Conservation (phyloP, 805 yeast species). For the Yamadazyma sp. region DNA sequence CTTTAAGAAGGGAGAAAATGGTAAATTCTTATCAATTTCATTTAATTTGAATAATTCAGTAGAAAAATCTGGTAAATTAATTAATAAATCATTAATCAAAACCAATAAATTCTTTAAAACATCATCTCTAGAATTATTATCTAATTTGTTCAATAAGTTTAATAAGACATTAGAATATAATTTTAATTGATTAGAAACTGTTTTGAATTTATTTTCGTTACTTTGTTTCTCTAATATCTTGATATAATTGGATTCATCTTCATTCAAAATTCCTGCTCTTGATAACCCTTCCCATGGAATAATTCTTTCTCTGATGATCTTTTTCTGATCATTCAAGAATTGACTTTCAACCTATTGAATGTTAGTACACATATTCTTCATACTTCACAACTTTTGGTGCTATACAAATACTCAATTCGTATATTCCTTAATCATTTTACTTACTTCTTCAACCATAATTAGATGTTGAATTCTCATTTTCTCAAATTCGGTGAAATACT, state of each 20-base stretch:
- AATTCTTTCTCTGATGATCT: slow-evolving; percentile 70
- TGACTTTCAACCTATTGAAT: slow-evolving; percentile 54
- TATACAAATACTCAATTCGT: neutral
- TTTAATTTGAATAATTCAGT: slow-evolving; percentile 42
- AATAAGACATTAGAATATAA: slow-evolving; percentile 54
- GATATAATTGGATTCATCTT: slow-evolving; percentile 63
- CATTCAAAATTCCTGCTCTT: slow-evolving; percentile 64
- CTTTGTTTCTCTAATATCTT: slow-evolving; percentile 52
- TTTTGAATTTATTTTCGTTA: slow-evolving; percentile 37
- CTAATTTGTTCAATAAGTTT: slow-evolving; percentile 49
- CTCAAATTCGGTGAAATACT: slow-evolving; percentile 4
- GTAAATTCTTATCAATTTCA: slow-evolving; percentile 42
- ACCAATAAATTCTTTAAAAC: slow-evolving; percentile 64
- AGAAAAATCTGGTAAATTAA: slow-evolving; percentile 35
- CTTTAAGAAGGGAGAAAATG: slow-evolving; percentile 51
- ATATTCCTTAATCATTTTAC: neutral
- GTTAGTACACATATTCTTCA: slow-evolving; percentile 2
- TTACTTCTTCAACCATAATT: slow-evolving; percentile 8
- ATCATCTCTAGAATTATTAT: slow-evolving; percentile 51
- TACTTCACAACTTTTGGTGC: neutral
- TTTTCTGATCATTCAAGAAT: slow-evolving; percentile 60
- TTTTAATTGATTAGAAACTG: slow-evolving; percentile 43
- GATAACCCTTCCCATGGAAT: slow-evolving; percentile 92
- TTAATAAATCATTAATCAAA: slow-evolving; percentile 55
- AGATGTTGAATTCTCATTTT: neutral